Conservation (phyloP, 2,329 filamentous ascomycete genomes). For the Colletotrichum neosansevieriae region DNA sequence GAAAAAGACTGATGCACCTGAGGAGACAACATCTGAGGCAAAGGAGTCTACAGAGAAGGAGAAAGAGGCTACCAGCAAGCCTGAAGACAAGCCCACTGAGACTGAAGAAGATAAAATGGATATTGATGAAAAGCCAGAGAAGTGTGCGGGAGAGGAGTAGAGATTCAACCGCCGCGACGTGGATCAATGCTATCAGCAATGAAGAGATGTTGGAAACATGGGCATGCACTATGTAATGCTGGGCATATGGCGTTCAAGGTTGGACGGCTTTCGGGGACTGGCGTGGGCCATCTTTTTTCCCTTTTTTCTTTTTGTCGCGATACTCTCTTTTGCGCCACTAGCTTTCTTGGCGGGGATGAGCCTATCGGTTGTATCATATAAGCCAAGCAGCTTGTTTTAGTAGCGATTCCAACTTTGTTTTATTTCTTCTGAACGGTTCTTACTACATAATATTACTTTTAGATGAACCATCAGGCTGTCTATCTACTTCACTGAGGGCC, state of each 20-base stretch:
- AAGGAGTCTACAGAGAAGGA: constrained; percentile 42
- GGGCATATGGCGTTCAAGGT: constrained; percentile 31
- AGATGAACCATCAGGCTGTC: too few relatives aligned
- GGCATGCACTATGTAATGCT: constrained; percentile 1
- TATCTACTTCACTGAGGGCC: too few relatives aligned
- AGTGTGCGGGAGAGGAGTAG: constrained; percentile 30
- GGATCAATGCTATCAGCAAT: neutral
- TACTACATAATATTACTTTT: too few relatives aligned
- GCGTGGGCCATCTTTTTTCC: constrained; percentile 9
- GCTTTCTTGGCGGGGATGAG: neutral
- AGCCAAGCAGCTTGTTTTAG: constrained; percentile 20
- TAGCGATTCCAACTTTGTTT: constrained; percentile 10
- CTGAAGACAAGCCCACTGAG: constrained; percentile 38
- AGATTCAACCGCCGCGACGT: neutral
- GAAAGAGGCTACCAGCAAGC: constrained; percentile 40
- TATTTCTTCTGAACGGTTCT: too few relatives aligned
- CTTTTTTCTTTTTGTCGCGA: constrained; percentile 20
- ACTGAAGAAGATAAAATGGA: constrained; percentile 42
- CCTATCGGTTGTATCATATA: constrained; percentile 28
- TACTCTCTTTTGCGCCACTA: constrained; percentile 21
- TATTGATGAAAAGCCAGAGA: constrained; percentile 38
- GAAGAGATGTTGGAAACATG: constrained; percentile 24
- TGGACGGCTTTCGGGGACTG: constrained; percentile 24
- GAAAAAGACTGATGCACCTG: constrained; percentile 37
- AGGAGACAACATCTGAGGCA: neutral